Evolutionary conservation across 2,329 filamentous ascomycete genomes (phyloP).

Genomic region (Podosphaera fusca): DNA sequence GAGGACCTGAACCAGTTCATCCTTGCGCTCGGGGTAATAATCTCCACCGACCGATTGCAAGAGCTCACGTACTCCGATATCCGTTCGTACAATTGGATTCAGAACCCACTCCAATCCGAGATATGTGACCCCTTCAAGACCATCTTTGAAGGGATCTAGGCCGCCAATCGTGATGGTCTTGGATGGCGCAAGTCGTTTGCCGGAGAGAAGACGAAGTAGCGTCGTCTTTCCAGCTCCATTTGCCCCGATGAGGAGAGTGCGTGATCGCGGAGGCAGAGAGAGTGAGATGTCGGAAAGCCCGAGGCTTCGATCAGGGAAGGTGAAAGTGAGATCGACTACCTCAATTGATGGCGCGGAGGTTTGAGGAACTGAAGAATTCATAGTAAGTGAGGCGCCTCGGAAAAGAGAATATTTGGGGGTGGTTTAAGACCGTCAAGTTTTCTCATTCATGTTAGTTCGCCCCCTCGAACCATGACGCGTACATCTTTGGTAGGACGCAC

Average conservation of each 20-base stretch:
- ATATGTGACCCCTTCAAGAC: constrained; percentile 85
- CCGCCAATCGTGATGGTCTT: constrained; percentile 55
- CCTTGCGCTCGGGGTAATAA: constrained; percentile 55
- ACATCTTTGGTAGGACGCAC: too few species aligned
- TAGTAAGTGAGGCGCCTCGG: background rate
- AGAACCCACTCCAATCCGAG: constrained; percentile 95
- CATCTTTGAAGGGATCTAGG: constrained; percentile 76
- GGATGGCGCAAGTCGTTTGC: constrained; percentile 72
- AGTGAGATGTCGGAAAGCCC: constrained; percentile 56
- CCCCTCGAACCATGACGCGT: too few species aligned
- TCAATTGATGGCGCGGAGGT: constrained; percentile 26
- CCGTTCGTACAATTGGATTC: constrained; percentile 84
- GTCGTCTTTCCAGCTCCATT: constrained; percentile 97
- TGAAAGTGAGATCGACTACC: constrained; percentile 61
- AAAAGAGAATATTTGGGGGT: background rate
- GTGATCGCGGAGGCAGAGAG: constrained; percentile 56
- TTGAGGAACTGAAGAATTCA: background rate
- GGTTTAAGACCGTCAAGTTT: background rate
- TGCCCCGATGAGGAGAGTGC: constrained; percentile 81
- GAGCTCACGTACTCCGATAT: constrained; percentile 77
- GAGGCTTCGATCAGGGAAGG: constrained; percentile 55
- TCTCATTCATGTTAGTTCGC: too few species aligned
- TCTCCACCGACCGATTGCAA: constrained; percentile 71
- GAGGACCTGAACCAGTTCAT: constrained; percentile 69
- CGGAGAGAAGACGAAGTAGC: constrained; percentile 69